A percentile compares a stretch with the other conserved stretches of the same genome.
Evolutionary conservation across 352 stramenopile genomes (phyloP).

Genomic region (Elongisporangium undulatum): DNA sequence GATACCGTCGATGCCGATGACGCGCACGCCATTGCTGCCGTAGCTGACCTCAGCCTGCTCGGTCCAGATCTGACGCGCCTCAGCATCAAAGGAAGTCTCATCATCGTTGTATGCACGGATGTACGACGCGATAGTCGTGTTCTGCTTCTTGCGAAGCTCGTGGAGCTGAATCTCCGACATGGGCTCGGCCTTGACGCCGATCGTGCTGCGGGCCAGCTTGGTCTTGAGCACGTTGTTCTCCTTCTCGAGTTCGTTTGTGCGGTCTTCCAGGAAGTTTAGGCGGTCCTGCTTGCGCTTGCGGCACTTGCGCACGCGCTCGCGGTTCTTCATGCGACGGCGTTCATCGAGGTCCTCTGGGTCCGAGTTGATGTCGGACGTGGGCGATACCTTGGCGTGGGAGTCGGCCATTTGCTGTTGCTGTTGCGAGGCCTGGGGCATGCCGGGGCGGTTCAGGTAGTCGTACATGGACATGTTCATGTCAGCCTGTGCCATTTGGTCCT

Average conservation of each 20-base stretch:
- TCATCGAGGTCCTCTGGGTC: conserved; percentile 83
- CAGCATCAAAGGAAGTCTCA: conserved; percentile 43
- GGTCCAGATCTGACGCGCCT: conserved; percentile 49
- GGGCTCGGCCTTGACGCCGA: conserved; percentile 31
- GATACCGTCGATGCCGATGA: conserved; percentile 54
- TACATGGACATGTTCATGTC: conserved; percentile 83
- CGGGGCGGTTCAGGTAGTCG: conserved; percentile 77
- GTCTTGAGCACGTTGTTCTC: conserved; percentile 71
- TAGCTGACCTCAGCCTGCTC: conserved; percentile 70
- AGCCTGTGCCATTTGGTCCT: conserved; percentile 36
- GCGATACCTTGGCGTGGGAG: conserved; percentile 39
- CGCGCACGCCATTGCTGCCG: conserved; percentile 33
- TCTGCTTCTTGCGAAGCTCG: conserved; percentile 79
- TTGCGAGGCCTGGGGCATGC: conserved; percentile 39
- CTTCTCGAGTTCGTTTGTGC: conserved; percentile 79
- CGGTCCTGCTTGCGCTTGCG: conserved; percentile 87
- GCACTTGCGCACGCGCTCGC: conserved; percentile 85
- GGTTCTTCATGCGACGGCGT: conserved; percentile 85
- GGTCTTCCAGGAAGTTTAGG: conserved; percentile 84
- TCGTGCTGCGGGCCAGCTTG: conserved; percentile 62
- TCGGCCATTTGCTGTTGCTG: conserved; percentile 15
- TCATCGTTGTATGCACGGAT: conserved; percentile 75
- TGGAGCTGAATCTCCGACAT: conserved; percentile 58
- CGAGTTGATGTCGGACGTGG: conserved; percentile 59
- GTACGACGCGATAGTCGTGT: conserved; percentile 67